Evolutionary conservation across 805 yeast species (phyloP), one percentile per base, ranked within the genome.

Genomic region (Candida chauliodis): DNA sequence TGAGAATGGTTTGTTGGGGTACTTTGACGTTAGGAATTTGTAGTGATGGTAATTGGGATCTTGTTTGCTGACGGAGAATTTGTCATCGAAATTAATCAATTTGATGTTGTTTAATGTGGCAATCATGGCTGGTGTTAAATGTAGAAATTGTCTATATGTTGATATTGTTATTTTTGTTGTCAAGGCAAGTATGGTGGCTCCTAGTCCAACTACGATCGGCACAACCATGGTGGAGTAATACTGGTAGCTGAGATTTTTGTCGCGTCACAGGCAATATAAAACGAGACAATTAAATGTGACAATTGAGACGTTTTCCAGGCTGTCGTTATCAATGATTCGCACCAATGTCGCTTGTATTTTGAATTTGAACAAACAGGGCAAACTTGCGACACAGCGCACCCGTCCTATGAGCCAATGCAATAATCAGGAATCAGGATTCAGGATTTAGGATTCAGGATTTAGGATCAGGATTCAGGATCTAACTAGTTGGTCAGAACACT

Each of bases 181-280:
- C n/a, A 78, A 37, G 1, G 82, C 83, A 1, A 61, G 65, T 0
- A 69, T 44, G 0, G 84, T 73, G 3, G 71, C 73, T 0, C 81
- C 82, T n/a, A 75, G 34, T 5, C 81, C 83, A 11, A 76, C 42
- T 14, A 78, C 53, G 10, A 78, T 63, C 15, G 83, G 82, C 21
- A 76, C 58, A 17, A 76, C 59, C 60, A 55, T 53, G 13, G 9
- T 27, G 7, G 24, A 10, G n/a, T n/a, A n/a, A n/a, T n/a, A n/a
- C n/a, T n/a, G n/a, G n/a, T n/a, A n/a, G n/a, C n/a, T n/a, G n/a
- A n/a, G n/a, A n/a, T n/a, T n/a, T n/a, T n/a, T n/a, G n/a, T n/a
- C n/a, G n/a, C n/a, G n/a, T n/a, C n/a, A n/a, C n/a, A n/a, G n/a
- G n/a, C n/a, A n/a, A n/a, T n/a, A n/a, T n/a, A n/a, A n/a, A n/a